Evolutionary conservation across 1,284 basidiomycete species (phyloP), one percentile per base, ranked within the genome.

Genomic region (Leucoagaricus sp.): DNA sequence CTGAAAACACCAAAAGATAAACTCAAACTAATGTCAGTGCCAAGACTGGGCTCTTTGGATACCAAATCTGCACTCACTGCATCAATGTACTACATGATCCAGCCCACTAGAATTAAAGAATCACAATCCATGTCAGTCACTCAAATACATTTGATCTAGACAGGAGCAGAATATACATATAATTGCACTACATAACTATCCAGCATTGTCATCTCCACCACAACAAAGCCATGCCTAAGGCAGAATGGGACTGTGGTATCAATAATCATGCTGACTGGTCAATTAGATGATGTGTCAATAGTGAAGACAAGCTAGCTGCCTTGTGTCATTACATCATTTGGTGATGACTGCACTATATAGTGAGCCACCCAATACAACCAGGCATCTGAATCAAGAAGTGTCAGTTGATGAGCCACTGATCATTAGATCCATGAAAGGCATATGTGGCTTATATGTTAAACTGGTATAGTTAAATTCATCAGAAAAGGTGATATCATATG

Each of bases 381-480:
- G 4, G 51, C 49, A n/a, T 40, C 55, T 52, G 44, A n/a, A n/a
- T n/a, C n/a, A n/a, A n/a, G n/a, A n/a, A n/a, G n/a, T 23, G 13
- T 23, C 42, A n/a, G n/a, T n/a, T n/a, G 17, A 10, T 31, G 17
- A 21, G 25, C 13, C 4, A 15, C 21, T 19, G 12, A 25, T n/a
- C n/a, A n/a, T n/a, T n/a, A n/a, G 26, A 17, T 26, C 9, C 17
- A 4, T 2, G 15, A 28, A 23, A 1, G 8, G 9, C 55, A 3
- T 23, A 57, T 44, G 2, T 19, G 12, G 49, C 26, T 44, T 17
- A 21, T 38, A 57, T 29, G 49, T 51, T 17, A 13, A 5, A 7
- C 44, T 34, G 1, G 41, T 50, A 2, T 28, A 50, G 44, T 57
- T 57, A 33, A 57, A 57, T 36, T 57, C 55, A 34, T 57, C 33